Evolutionary conservation across 495 filamentous ascomycete species (phyloP).

Genomic region (Cenococcum geophilum): DNA sequence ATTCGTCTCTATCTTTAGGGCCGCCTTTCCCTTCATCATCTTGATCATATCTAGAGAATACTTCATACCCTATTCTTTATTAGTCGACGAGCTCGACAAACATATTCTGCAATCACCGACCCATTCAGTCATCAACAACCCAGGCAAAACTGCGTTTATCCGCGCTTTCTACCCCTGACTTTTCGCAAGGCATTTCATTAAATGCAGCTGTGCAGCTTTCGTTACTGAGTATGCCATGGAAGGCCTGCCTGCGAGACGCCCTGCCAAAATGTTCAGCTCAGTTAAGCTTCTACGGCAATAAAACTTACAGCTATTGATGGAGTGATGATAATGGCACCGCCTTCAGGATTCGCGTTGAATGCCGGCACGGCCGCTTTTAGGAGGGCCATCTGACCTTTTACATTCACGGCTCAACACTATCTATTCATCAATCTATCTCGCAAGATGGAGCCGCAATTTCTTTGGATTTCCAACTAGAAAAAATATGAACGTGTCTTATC

Average conservation of each 20-base stretch:
- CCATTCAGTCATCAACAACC: slow-evolving; percentile 68
- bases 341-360: slow-evolving; percentile 63
- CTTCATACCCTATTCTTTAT: slow-evolving; percentile 27
- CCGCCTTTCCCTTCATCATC: slow-evolving; percentile 32
- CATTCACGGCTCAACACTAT: slow-evolving; percentile 63
- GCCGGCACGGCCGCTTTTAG: slow-evolving; percentile 57
- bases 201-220: slow-evolving; percentile 62
- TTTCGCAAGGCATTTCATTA: slow-evolving; percentile 66
- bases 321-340: slow-evolving; percentile 63
- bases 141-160: slow-evolving; percentile 62
- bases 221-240: slow-evolving; percentile 62
- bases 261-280: slow-evolving; percentile 28
- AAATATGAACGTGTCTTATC: slow-evolving; percentile 48
- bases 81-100: not conserved
- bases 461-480: not conserved
- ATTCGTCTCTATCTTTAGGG: slow-evolving; percentile 37
- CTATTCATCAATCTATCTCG: not conserved
- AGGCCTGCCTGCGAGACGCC: slow-evolving; percentile 48
- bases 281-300: slow-evolving; percentile 7
- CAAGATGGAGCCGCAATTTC: not conserved
- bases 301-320: slow-evolving; percentile 53
- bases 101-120: slow-evolving; percentile 35
- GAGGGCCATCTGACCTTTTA: slow-evolving; percentile 59
- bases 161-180: slow-evolving; percentile 60
- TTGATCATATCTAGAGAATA: slow-evolving; percentile 32